Evolutionary conservation across 78 protist species (phyloP), one percentile per base, ranked within the genome.

Genomic region (Dictyostelium intermedium): DNA sequence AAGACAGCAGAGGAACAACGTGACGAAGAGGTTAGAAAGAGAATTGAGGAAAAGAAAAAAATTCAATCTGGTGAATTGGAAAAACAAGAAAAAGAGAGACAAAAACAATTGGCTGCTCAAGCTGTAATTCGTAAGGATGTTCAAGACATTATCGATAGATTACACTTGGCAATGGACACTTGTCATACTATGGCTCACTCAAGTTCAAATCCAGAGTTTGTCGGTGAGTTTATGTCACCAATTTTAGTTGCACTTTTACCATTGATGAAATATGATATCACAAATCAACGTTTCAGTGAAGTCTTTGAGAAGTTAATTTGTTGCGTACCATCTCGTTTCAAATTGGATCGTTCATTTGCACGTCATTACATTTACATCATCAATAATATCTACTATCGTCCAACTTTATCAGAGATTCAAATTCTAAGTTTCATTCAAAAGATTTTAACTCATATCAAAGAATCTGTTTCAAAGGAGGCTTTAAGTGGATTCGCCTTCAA

Each of bases 11-110:
- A 89, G 13, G 87, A 89, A 66, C 41, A 80, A n/a, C 82, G 60
- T 34, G 94, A 60, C 9, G 94, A 89, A 69, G 93, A 77, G 20
- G 25, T 79, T 34, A 77, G 73, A 35, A 69, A 74, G 23, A 30
- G 73, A n/a, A 25, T 37, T 4, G 94, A 89, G 9, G 93, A 89
- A 23, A 89, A 89, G 77, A 89, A 69, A 25, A 89, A 80, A 61
- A 79, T 79, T 45, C 86, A 89, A 53, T 76, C 84, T 30, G 94
- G 94, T 70, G 94, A 89, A 50, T 41, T 35, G 0, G 94, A 89
- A 39, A 83, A 61, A 32, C 80, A 35, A 13, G 94, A 61, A n/a
- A 89, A 89, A 66, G 94, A 89, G 69, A 41, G 25, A 63, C 87
- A 69, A 41, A 80, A 81, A 30, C 87, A 78, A 43, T 66, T 89